Conservation (phyloP, 257 asterid genomes). For the Nicotiana otophora region DNA sequence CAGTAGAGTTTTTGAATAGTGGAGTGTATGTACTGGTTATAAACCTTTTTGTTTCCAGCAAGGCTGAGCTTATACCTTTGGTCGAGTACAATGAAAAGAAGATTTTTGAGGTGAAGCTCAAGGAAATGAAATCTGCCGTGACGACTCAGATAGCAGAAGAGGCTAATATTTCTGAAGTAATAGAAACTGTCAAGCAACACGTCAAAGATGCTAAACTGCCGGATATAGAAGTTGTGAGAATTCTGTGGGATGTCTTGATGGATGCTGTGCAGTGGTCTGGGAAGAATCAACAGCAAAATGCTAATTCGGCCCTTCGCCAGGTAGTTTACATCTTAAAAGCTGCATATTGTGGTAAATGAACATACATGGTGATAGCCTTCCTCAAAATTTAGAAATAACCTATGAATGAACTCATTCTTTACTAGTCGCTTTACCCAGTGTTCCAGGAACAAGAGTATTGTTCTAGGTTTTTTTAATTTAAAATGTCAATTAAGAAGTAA, state of each 20-base stretch:
- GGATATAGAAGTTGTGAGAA: slow-evolving; percentile 74
- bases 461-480: not conserved
- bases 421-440: not conserved
- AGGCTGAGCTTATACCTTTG: slow-evolving; percentile 67
- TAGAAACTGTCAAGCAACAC: slow-evolving; percentile 89
- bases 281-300: slow-evolving; percentile 92
- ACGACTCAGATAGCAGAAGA: slow-evolving; percentile 76
- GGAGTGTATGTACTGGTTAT: not conserved
- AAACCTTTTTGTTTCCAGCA: slow-evolving; percentile 23
- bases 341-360: not conserved
- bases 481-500: not conserved
- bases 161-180: slow-evolving; percentile 76
- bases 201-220: slow-evolving; percentile 87
- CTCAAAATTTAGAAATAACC: not conserved
- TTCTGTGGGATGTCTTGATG: slow-evolving; percentile 93
- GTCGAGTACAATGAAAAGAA: slow-evolving; percentile 86
- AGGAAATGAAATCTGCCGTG: slow-evolving; percentile 80
- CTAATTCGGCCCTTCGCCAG: slow-evolving; percentile 88
- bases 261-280: slow-evolving; percentile 99
- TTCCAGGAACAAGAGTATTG: not conserved
- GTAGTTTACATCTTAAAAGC: slow-evolving; percentile 22
- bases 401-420: not conserved
- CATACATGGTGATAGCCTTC: not conserved
- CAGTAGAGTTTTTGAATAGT: not conserved
- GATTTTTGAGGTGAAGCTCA: slow-evolving; percentile 69